A percentile compares a stretch with the other conserved stretches of the same genome.
These are phyloP conservation scores for Pleurotus eryngii DNA, from an alignment of 768 basidiomycete genomes.

Conservation along the genomic window DNA sequence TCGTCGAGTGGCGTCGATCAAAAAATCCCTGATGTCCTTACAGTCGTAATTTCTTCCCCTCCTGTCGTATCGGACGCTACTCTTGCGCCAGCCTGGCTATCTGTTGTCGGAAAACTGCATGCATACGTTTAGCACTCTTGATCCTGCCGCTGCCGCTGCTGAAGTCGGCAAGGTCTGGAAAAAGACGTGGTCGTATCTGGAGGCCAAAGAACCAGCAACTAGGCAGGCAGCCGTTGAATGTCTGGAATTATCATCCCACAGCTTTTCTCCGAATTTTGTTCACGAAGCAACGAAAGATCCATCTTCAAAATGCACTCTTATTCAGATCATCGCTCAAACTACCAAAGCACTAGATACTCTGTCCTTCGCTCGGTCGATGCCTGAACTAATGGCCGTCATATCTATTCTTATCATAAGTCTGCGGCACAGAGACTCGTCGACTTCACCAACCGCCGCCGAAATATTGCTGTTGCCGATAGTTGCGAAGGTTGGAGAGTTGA, in stretches of 20 bases:
- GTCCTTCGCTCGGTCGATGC: slow-evolving; percentile 69
- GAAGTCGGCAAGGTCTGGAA: slow-evolving; percentile 72
- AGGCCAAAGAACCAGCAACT: slow-evolving; percentile 57
- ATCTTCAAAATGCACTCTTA: slow-evolving; percentile 48
- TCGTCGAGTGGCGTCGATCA: slow-evolving; percentile 45
- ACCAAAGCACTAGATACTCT: slow-evolving; percentile 71
- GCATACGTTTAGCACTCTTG: slow-evolving; percentile 54
- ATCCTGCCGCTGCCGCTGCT: slow-evolving; percentile 45
- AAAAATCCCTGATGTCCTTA: slow-evolving; percentile 60
- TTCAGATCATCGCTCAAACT: slow-evolving; percentile 59
- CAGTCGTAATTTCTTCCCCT: slow-evolving; percentile 63
- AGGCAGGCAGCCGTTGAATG: slow-evolving; percentile 64
- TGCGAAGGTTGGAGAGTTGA: slow-evolving; percentile 65
- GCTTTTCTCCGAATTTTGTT: slow-evolving; percentile 67
- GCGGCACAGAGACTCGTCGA: slow-evolving; percentile 42
- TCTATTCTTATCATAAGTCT: slow-evolving; percentile 67
- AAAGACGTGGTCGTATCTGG: slow-evolving; percentile 72
- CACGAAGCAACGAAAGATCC: slow-evolving; percentile 44
- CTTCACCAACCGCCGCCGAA: slow-evolving; percentile 60
- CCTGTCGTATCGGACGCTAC: slow-evolving; percentile 68
- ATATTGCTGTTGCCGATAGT: slow-evolving; percentile 67
- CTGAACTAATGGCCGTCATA: slow-evolving; percentile 73
- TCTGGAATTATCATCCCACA: slow-evolving; percentile 61
- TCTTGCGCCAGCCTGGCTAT: slow-evolving; percentile 75
- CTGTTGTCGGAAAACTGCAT: slow-evolving; percentile 69